Conservation (phyloP, 441 rosid species). For the Erodium moschatum region DNA sequence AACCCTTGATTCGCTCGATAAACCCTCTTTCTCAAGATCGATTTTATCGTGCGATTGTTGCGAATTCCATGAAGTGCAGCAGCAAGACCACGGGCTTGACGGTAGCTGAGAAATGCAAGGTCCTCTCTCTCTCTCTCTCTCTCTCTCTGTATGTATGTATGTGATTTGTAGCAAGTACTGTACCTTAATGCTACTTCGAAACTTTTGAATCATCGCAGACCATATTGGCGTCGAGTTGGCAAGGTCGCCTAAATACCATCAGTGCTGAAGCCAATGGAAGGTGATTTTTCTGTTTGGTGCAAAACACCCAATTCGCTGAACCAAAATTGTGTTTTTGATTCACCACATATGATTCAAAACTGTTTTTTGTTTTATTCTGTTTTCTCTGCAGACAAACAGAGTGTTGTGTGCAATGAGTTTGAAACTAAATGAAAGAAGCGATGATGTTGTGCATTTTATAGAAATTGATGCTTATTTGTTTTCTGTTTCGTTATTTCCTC, state of each 20-base stretch:
- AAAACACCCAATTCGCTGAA: neutral
- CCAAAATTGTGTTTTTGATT: neutral
- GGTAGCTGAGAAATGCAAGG: slow-evolving; percentile 10
- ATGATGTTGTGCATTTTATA: slow-evolving; percentile 12
- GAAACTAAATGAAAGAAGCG: neutral
- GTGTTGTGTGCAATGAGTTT: neutral
- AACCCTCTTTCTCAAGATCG: neutral
- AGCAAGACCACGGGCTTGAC: neutral
- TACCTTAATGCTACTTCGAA: neutral
- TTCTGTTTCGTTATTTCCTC: slow-evolving; percentile 1
- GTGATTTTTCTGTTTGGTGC: slow-evolving; percentile 26
- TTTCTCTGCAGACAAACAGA: neutral
- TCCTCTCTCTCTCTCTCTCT: neutral
- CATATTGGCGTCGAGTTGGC: slow-evolving; percentile 77
- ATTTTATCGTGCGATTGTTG: neutral
- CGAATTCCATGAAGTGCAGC: slow-evolving; percentile 1
- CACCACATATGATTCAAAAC: neutral
- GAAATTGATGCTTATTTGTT: slow-evolving; percentile 16
- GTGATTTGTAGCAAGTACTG: neutral
- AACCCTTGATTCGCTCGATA: neutral
- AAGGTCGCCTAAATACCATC: slow-evolving; percentile 61
- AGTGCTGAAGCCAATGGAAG: slow-evolving; percentile 82
- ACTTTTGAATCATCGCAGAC: slow-evolving; percentile 35
- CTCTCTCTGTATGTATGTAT: neutral
- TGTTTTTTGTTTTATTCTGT: neutral